Conservation (phyloP, 441 rosid species). For the Cnidoscolus chayamansa region DNA sequence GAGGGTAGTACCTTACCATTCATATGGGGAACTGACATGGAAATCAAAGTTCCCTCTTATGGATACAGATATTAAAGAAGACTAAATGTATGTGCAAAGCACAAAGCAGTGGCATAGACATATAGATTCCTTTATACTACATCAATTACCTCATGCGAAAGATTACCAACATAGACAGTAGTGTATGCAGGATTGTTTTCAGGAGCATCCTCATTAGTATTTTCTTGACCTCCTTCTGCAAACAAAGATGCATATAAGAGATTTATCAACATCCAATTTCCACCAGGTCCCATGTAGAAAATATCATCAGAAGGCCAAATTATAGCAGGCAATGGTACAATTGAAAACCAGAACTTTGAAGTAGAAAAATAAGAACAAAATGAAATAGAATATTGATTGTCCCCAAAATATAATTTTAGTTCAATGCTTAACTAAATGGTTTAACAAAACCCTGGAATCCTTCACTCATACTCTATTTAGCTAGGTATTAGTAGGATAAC, state of each 20-base stretch:
- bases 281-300: background rate
- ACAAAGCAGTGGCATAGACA: background rate
- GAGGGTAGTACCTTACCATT: background rate
- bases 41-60: background rate
- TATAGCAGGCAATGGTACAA: slow-evolving; percentile 6
- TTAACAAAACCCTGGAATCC: background rate
- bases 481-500: too few relatives aligned
- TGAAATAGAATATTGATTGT: background rate
- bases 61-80: background rate
- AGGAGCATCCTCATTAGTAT: slow-evolving; percentile 61
- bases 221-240: slow-evolving; percentile 78
- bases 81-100: background rate
- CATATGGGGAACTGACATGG: background rate
- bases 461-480: background rate
- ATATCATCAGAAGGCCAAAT: background rate
- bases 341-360: background rate
- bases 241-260: slow-evolving; percentile 1
- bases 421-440: background rate
- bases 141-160: slow-evolving; percentile 66
- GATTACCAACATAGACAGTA: slow-evolving; percentile 87
- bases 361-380: background rate
- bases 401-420: background rate
- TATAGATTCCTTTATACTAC: slow-evolving; percentile 2
- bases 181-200: slow-evolving; percentile 79
- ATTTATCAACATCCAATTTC: slow-evolving; percentile 6